Evolutionary conservation across 2,329 filamentous ascomycete species (phyloP), one percentile per base, ranked within the genome.

Genomic region (Pseudogymnoascus sp.): DNA sequence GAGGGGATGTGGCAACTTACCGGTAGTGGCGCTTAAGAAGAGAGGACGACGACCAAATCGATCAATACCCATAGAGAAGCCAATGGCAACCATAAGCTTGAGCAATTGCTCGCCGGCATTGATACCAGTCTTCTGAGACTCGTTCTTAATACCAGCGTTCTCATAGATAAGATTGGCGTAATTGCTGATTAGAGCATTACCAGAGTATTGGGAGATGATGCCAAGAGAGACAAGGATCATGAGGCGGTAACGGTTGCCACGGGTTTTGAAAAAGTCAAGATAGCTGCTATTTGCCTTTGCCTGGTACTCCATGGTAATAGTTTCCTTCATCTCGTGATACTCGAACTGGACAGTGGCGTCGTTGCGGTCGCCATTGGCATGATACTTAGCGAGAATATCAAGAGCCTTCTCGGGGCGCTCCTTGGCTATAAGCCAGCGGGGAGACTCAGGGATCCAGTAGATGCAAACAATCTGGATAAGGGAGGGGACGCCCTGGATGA

Each of bases 141-240:
- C 62, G 0, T 64, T 76, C 1, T 69, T 82, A 70, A 89, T 87
- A 51, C 85, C 86, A 61, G 85, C 85, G 60, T 81, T 81, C 43
- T 80, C 76, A 75, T 87, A 87, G 67, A 89, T 80, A 64, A 81
- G 78, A 65, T 85, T 83, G 70, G 86, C 84, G 73, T 89, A 89
- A 75, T 89, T 88, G 67, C 81, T 85, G 71, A 89, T 84, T 1
- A 89, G 76, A 16, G 84, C 85, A 71, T 89, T 89, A 51, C 87
- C 86, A 62, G 82, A 85, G 76, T 87, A 89, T 74, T 89, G 86
- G 1, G 85, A 87, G 71, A 89, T 87, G 68, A 89, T 75, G 70
- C 85, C 86, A 16, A 89, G 79, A 0, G 84, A 87, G 45, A 87
- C 73, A 45, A 88, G 78, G 63, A 89, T 82, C 60, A 82, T 78